A percentile compares a stretch with the other conserved stretches of the same genome.
Evolutionary conservation across 2,329 filamentous ascomycete genomes (phyloP).

Genomic region (Talaromyces albobiverticillius): DNA sequence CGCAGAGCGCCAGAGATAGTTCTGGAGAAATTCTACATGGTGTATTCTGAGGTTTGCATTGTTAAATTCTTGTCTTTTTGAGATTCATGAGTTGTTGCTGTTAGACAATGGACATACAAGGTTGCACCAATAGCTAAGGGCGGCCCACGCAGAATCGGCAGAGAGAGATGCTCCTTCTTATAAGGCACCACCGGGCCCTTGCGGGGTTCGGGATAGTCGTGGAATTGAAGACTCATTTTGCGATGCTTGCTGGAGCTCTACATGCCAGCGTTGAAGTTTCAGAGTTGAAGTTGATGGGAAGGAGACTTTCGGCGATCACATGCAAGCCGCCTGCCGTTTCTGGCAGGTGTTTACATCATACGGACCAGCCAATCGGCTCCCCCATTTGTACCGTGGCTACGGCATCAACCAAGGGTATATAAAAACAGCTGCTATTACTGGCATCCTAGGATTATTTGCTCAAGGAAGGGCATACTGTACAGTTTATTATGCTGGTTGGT

Average conservation of each 20-base stretch:
- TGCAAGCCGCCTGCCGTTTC: background rate
- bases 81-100: background rate
- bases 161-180: constrained; percentile 54
- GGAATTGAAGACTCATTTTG: constrained; percentile 22
- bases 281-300: background rate
- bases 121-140: constrained; percentile 61
- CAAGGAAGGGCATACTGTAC: too few relatives aligned
- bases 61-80: background rate
- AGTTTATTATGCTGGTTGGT: background rate
- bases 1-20: constrained; percentile 68
- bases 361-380: constrained; percentile 7
- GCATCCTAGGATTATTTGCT: too few relatives aligned
- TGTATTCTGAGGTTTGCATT: constrained; percentile 48
- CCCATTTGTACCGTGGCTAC: background rate
- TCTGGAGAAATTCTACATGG: constrained; percentile 60
- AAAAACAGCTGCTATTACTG: too few relatives aligned
- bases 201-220: constrained; percentile 37
- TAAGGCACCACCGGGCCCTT: constrained; percentile 45
- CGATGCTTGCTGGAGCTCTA: background rate
- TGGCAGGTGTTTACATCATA: too few relatives aligned
- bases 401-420: too few relatives aligned
- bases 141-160: constrained; percentile 68
- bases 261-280: background rate
- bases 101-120: constrained; percentile 54
- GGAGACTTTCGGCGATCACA: background rate